Percentiles rank a stretch among this genome's conserved stretches.
These are phyloP conservation scores for Falciphora oryzae DNA, from an alignment of 2,329 filamentous ascomycete species.

Conservation along the genomic window DNA sequence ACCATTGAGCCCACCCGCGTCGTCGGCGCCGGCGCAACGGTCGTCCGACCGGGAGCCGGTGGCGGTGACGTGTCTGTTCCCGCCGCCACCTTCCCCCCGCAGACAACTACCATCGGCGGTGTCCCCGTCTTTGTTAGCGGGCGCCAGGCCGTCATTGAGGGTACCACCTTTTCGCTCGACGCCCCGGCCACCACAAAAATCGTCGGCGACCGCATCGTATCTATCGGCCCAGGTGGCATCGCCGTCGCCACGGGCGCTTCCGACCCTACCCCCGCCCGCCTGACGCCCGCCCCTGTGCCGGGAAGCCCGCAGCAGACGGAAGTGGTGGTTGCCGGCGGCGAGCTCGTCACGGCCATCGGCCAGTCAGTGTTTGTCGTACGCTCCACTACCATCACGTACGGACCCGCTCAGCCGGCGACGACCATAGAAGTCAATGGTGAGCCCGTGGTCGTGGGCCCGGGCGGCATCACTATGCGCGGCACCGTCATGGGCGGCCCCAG, in stretches of 20 bases:
- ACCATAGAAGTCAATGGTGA: constrained; percentile 39
- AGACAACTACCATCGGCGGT: constrained; percentile 31
- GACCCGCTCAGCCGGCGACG: constrained; percentile 26
- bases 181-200: constrained; percentile 29
- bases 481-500: constrained; percentile 37
- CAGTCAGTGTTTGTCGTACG: constrained; percentile 37
- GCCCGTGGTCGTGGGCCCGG: constrained; percentile 43
- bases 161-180: constrained; percentile 34
- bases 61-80: background rate
- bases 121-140: constrained; percentile 37
- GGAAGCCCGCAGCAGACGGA: constrained; percentile 27
- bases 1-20: constrained; percentile 42
- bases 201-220: constrained; percentile 25
- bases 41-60: constrained; percentile 33
- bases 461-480: constrained; percentile 34
- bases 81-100: constrained; percentile 26
- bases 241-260: constrained; percentile 21
- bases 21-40: constrained; percentile 36
- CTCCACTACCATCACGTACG: constrained; percentile 38
- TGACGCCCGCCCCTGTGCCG: constrained; percentile 10
- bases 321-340: constrained; percentile 41
- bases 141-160: constrained; percentile 34
- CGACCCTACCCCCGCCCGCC: constrained; percentile 25
- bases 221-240: constrained; percentile 27
- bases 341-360: constrained; percentile 37